phyloP scores from a whole-genome alignment of 345 rosid genomes.

The Psidium guajava region DNA sequence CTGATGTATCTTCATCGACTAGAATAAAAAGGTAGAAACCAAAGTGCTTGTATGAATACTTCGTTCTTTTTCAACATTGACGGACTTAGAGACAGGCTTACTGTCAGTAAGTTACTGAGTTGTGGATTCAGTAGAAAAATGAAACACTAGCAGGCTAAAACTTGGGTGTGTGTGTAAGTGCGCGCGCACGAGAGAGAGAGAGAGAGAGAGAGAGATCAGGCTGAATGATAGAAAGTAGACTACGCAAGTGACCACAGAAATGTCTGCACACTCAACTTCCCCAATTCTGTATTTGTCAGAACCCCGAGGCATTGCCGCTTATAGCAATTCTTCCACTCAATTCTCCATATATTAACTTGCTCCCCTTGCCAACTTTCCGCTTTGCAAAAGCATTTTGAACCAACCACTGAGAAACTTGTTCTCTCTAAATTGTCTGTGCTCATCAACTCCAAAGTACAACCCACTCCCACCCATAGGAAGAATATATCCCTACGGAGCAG shows the following conservation, averaged over 20 bases:
- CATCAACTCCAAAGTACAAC: conserved; percentile 89
- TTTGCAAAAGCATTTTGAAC: conserved; percentile 72
- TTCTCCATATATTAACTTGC: conserved; percentile 48
- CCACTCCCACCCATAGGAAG: conserved; percentile 87
- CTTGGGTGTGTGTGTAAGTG: neutral
- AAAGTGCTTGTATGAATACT: neutral
- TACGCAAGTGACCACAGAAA: neutral
- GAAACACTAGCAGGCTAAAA: neutral
- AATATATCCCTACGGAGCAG: conserved; percentile 66
- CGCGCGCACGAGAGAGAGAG: neutral
- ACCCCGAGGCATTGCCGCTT: conserved; percentile 58
- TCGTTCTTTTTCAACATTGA: neutral
- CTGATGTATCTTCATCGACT: neutral
- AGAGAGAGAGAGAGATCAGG: neutral
- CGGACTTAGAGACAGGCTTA: neutral
- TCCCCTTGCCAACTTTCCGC: conserved; percentile 43
- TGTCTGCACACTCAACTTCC: conserved; percentile 36
- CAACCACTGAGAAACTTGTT: conserved; percentile 75
- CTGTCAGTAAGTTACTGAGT: too few relatives aligned
- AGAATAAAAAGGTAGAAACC: neutral
- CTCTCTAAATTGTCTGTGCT: conserved; percentile 79
- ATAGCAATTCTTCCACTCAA: conserved; percentile 70
- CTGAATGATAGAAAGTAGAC: neutral
- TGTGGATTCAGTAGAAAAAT: neutral
- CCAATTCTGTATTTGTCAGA: conserved; percentile 89